These are phyloP conservation scores for Populus alba DNA, from an alignment of 345 rosid genomes.

Conservation along the genomic window DNA sequence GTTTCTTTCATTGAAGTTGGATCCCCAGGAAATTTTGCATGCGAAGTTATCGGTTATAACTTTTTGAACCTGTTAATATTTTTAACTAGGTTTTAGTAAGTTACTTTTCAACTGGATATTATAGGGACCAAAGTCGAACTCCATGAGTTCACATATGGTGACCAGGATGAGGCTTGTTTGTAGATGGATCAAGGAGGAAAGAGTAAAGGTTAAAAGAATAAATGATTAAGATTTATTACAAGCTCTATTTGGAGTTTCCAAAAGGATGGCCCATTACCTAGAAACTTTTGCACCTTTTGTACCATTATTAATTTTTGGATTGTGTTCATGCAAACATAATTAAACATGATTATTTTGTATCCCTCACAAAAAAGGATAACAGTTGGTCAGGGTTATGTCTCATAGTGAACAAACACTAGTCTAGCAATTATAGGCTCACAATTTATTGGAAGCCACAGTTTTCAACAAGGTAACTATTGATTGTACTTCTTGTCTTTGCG, in stretches of 20 bases:
- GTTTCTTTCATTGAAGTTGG: not conserved
- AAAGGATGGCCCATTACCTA: not conserved
- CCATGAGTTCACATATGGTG: not conserved
- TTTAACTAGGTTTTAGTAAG: not conserved
- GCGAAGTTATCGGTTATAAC: not conserved
- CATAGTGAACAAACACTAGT: not conserved
- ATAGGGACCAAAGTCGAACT: too few relatives aligned
- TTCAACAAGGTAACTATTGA: not conserved
- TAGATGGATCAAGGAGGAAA: not conserved
- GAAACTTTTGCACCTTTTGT: not conserved
- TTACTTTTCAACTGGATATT: not conserved
- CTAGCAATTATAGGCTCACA: not conserved
- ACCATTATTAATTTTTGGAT: not conserved
- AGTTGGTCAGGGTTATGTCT: not conserved
- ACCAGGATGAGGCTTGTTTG: slow-evolving; percentile 2
- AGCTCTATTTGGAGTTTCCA: not conserved
- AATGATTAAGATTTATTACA: too few relatives aligned
- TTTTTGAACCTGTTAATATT: not conserved
- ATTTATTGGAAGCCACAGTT: too few relatives aligned
- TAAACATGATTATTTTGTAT: not conserved
- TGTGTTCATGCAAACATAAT: not conserved
- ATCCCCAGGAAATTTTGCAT: not conserved
- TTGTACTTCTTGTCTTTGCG: too few relatives aligned
- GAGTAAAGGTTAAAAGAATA: not conserved
- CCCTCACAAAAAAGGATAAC: not conserved